phyloP scores from a whole-genome alignment of 345 rosid species.

The Bretschneidera sinensis region DNA sequence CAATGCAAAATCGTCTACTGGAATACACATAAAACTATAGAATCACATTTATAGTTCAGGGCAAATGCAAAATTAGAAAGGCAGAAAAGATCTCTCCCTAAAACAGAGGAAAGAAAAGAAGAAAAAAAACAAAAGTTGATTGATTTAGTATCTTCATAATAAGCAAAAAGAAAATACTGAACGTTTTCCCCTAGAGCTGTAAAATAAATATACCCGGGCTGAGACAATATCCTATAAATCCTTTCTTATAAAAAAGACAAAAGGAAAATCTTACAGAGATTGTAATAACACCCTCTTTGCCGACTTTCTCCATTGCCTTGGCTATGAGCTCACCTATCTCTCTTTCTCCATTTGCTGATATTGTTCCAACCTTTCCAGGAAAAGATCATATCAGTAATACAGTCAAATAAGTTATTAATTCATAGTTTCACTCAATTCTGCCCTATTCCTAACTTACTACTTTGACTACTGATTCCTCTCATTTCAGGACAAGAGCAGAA shows the following conservation, averaged over 20 bases:
- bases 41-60: too few species aligned
- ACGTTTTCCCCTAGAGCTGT: not conserved
- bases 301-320: conserved; percentile 54
- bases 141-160: not conserved
- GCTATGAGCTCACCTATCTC: conserved; percentile 52
- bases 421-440: not conserved
- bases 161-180: not conserved
- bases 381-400: conserved; percentile 1
- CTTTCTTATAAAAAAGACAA: not conserved
- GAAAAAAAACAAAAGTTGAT: too few species aligned
- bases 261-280: conserved; percentile 27
- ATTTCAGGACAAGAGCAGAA: not conserved
- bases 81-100: not conserved
- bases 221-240: too few species aligned
- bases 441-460: not conserved
- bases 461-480: not conserved
- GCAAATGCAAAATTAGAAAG: not conserved
- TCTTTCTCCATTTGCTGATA: conserved; percentile 51
- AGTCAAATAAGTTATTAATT: too few species aligned
- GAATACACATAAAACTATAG: not conserved
- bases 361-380: conserved; percentile 36
- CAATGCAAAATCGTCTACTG: not conserved
- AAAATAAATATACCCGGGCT: not conserved
- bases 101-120: not conserved
- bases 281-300: conserved; percentile 51